phyloP scores from a whole-genome alignment of 1,139 yeast species.

The Protomyces inouyei region DNA sequence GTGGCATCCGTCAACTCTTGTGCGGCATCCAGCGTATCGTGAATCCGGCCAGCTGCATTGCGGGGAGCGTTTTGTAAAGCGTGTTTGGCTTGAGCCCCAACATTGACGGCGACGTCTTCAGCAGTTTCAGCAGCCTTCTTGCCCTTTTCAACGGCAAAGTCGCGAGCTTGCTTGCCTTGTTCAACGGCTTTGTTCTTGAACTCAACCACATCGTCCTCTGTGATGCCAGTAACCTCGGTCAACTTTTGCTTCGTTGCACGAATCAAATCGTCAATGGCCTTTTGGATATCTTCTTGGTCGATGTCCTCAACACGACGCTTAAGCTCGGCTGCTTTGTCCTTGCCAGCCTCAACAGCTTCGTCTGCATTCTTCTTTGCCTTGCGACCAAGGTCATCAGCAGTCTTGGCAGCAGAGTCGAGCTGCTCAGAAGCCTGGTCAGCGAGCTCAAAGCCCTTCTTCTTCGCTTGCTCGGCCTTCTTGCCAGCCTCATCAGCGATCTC shows the following conservation, averaged over 20 bases:
- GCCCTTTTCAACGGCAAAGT: slow-evolving; percentile 7
- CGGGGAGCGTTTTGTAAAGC: slow-evolving; percentile 21
- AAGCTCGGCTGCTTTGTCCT: slow-evolving; percentile 5
- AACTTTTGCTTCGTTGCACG: slow-evolving; percentile 2
- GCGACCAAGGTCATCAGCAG: background rate
- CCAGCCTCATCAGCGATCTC: slow-evolving; percentile 14
- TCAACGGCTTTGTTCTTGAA: background rate
- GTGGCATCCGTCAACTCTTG: slow-evolving; percentile 13
- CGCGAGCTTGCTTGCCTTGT: slow-evolving; percentile 6
- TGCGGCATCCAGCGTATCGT: slow-evolving; percentile 20
- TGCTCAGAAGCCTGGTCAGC: background rate
- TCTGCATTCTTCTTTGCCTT: slow-evolving; percentile 27
- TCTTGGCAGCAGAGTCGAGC: slow-evolving; percentile 1
- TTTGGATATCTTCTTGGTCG: background rate
- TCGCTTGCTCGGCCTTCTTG: background rate
- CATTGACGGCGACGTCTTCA: slow-evolving; percentile 10
- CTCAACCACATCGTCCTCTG: slow-evolving; percentile 16
- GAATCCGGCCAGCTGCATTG: slow-evolving; percentile 23
- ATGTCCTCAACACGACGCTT: background rate
- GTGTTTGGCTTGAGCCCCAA: slow-evolving; percentile 20
- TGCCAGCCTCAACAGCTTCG: slow-evolving; percentile 12
- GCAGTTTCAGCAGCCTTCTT: slow-evolving; percentile 4
- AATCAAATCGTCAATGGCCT: background rate
- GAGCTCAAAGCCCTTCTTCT: background rate
- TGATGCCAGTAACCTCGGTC: slow-evolving; percentile 1